phyloP scores from a whole-genome alignment of 148 eudicot genomes.

The Talinum fruticosum region DNA sequence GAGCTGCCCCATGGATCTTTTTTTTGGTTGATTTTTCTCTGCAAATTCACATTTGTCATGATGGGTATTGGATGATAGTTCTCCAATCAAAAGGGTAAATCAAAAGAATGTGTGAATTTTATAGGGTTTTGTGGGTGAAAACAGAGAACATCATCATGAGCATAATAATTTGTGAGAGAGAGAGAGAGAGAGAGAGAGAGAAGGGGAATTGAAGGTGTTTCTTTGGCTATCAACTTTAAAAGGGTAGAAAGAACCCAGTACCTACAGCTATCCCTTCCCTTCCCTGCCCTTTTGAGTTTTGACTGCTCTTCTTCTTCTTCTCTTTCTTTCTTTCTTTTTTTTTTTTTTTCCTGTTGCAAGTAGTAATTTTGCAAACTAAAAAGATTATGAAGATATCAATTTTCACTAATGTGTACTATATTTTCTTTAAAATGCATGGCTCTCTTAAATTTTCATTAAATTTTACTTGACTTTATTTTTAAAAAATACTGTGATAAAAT shows the following conservation, averaged over 20 bases:
- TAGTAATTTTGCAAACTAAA: no score
- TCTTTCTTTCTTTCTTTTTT: not conserved
- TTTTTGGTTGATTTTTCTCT: not conserved
- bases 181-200: not conserved
- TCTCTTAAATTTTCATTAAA: no score
- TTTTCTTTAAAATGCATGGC: no score
- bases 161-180: constrained; percentile 33
- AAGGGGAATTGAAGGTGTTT: not conserved
- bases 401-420: no score
- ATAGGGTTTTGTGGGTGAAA: constrained; percentile 26
- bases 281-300: constrained; percentile 11
- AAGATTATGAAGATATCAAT: not conserved
- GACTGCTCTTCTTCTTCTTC: not conserved
- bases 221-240: constrained; percentile 15
- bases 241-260: constrained; percentile 15
- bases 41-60: not conserved
- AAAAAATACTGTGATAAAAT: no score
- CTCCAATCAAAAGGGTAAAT: not conserved
- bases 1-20: constrained; percentile 26
- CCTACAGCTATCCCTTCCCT: not conserved
- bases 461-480: no score
- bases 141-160: constrained; percentile 38
- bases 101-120: constrained; percentile 12
- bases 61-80: not conserved
- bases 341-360: not conserved